Evolutionary conservation across 108 stramenopile species (phyloP).

Genomic region (Mayamaea pseudoterrestris): DNA sequence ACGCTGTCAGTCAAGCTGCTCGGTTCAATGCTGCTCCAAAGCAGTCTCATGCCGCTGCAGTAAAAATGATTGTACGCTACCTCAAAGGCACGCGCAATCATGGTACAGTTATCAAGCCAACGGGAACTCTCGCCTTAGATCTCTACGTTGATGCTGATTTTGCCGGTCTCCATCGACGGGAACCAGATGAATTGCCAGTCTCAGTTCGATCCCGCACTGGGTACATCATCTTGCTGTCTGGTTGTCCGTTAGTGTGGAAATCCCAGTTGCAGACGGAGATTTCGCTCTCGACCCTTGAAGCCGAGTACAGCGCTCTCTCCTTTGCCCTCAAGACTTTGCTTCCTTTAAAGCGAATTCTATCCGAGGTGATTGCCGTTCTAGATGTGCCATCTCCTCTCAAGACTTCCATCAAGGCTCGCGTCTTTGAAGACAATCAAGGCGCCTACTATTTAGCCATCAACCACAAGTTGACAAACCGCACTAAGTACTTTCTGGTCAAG

Average conservation of each 20-base stretch:
- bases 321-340: constrained; percentile 13
- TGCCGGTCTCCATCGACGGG: constrained; percentile 22
- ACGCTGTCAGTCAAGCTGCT: constrained; percentile 31
- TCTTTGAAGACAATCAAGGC: constrained; percentile 21
- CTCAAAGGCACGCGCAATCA: constrained; percentile 20
- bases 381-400: not conserved
- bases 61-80: constrained; percentile 40
- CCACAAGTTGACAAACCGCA: constrained; percentile 13
- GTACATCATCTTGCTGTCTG: constrained; percentile 19
- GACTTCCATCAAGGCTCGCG: not conserved
- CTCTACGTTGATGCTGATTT: constrained; percentile 39
- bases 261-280: constrained; percentile 23
- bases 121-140: constrained; percentile 11
- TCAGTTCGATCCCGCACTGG: constrained; percentile 31
- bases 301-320: constrained; percentile 26
- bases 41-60: constrained; percentile 25
- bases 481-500: constrained; percentile 11
- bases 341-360: constrained; percentile 11
- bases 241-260: constrained; percentile 33
- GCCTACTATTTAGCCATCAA: constrained; percentile 5
- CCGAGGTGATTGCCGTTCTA: not conserved
- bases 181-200: not conserved
- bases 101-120: constrained; percentile 23
- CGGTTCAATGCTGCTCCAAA: constrained; percentile 21
- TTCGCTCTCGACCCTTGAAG: constrained; percentile 23